Evolutionary conservation across 345 rosid species (phyloP).

Genomic region (Euphorbia tirucalli): DNA sequence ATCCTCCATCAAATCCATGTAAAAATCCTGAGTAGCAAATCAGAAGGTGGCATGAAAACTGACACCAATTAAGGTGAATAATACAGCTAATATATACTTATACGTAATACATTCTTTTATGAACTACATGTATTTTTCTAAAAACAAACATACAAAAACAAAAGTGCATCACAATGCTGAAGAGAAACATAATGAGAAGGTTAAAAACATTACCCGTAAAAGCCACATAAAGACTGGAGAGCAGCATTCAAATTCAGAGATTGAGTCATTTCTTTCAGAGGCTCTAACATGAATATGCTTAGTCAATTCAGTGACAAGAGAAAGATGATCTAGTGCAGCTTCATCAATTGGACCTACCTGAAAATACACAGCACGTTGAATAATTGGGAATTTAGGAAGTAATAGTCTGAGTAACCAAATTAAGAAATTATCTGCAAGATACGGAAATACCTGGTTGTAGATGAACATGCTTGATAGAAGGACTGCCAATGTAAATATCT

Average conservation of each 20-base stretch:
- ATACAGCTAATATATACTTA: too few species aligned
- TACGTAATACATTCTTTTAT: background rate
- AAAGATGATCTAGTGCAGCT: constrained; percentile 91
- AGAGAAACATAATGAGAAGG: constrained; percentile 32
- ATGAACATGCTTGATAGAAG: constrained; percentile 95
- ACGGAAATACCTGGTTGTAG: constrained; percentile 74
- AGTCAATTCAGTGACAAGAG: constrained; percentile 95
- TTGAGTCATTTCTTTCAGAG: constrained; percentile 61
- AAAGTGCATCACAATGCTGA: background rate
- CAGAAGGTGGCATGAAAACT: background rate
- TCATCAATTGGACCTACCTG: constrained; percentile 98
- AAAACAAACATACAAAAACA: background rate
- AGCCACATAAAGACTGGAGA: constrained; percentile 98
- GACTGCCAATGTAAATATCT: constrained; percentile 92
- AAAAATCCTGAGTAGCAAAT: constrained; percentile 64
- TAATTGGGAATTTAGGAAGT: background rate
- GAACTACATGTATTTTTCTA: background rate
- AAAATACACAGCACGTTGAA: background rate
- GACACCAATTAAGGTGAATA: background rate
- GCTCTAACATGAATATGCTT: constrained; percentile 95
- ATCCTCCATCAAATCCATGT: constrained; percentile 79
- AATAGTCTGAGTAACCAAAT: background rate
- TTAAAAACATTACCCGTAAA: constrained; percentile 58
- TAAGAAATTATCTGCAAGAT: background rate
- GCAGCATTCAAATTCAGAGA: constrained; percentile 83